These are phyloP conservation scores for Lichtheimia hyalospora DNA, from an alignment of 371 early-diverging fungal species.

Conservation along the genomic window DNA sequence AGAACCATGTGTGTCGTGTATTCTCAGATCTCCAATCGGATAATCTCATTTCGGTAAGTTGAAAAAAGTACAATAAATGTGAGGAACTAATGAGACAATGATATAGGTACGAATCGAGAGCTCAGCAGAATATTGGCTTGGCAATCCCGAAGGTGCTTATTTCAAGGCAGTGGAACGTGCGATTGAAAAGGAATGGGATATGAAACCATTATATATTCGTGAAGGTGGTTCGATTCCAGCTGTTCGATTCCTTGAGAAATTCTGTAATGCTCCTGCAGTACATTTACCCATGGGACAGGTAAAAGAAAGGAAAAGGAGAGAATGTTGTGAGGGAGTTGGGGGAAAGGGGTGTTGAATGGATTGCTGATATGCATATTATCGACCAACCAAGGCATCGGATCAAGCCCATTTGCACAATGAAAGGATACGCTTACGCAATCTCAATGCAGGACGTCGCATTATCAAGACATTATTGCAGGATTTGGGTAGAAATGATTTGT, in stretches of 20 bases:
- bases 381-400: conserved; percentile 58
- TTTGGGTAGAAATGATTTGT: conserved; percentile 1
- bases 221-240: conserved; percentile 88
- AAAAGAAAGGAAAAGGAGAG: conserved; percentile 4
- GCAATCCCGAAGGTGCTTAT: conserved; percentile 64
- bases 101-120: conserved; percentile 58
- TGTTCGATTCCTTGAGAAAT: conserved; percentile 78
- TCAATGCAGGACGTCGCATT: conserved; percentile 69
- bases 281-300: conserved; percentile 84
- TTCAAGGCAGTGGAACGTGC: conserved; percentile 70
- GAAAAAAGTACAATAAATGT: background rate
- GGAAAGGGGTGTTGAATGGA: too few species aligned
- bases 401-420: conserved; percentile 84
- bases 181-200: conserved; percentile 68
- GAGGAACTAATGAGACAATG: background rate
- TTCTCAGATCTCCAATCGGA: conserved; percentile 58
- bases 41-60: conserved; percentile 48
- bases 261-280: conserved; percentile 69
- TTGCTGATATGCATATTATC: too few species aligned
- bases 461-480: conserved; percentile 44
- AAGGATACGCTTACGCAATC: conserved; percentile 70
- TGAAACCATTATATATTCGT: conserved; percentile 64
- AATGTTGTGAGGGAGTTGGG: too few species aligned
- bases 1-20: conserved; percentile 48
- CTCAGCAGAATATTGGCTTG: conserved; percentile 82